Evolutionary conservation across 352 stramenopile species (phyloP), one percentile per base, ranked within the genome.

Genomic region (Phytophthora syringae): DNA sequence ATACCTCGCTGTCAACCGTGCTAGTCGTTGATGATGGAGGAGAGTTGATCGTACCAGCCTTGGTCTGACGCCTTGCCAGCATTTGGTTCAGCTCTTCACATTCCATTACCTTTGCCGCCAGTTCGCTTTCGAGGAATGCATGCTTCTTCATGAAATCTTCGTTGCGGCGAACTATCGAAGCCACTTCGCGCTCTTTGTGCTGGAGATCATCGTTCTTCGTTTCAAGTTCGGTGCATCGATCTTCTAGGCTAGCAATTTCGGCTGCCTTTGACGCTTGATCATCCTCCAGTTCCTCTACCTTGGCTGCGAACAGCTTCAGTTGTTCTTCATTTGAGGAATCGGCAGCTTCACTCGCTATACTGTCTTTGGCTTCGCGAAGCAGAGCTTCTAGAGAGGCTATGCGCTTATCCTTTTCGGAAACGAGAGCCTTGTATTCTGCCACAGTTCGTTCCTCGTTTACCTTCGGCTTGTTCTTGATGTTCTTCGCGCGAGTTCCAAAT

Each of bases 381-480:
- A 84, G 67, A 2, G 55, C 52, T 36, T 84, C 72, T 7, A 92
- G 50, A 1, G 64, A 45, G 7, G 69, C 71, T 52, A 92, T 88
- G 15, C 75, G 66, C 45, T 82, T 78, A 30, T 92, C 80, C 37
- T 88, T 88, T 42, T 83, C 75, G 10, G 74, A 45, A 5, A 92
- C 55, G 13, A 92, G 70, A 42, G 86, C 52, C 61, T 92, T 92
- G 67, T 79, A 92, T 53, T 90, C 79, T 9, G 77, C 79, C 18
- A 92, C 82, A 0, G 80, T 97, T 93, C 59, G 95, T 88, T 89
- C 99, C 93, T 92, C 79, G 52, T 92, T 94, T 13, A 92, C 75
- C 62, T 86, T 87, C 0, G 85, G 79, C 36, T 88, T 93, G 61
- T 94, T 89, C 72, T 92, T 91, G 48, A 94, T 91, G 40, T 67